Evolutionary conservation across 441 rosid genomes (phyloP).

Genomic region (Arabidopsis lyrata): DNA sequence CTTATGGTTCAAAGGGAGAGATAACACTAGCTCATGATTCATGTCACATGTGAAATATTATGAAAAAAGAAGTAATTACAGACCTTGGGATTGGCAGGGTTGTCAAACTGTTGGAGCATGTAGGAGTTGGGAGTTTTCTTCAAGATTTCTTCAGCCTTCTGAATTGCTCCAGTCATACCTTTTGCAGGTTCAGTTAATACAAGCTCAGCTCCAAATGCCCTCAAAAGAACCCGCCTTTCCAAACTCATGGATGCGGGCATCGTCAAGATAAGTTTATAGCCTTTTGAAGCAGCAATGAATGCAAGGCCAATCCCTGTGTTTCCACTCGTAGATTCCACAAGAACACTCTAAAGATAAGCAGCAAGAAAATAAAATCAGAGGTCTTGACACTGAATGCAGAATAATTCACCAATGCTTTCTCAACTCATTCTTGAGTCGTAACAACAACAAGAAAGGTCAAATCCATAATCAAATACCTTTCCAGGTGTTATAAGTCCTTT

Average conservation of each 20-base stretch:
- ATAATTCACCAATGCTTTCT: background rate
- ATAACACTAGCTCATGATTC: constrained; percentile 11
- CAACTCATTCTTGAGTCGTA: background rate
- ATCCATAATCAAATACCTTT: constrained; percentile 60
- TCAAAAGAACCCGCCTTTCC: constrained; percentile 91
- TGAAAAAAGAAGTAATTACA: constrained; percentile 24
- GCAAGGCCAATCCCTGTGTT: constrained; percentile 99
- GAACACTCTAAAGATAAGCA: constrained; percentile 61
- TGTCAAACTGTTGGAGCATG: constrained; percentile 96
- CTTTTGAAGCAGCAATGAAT: constrained; percentile 92
- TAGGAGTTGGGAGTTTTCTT: constrained; percentile 75
- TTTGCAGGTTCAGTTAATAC: constrained; percentile 89
- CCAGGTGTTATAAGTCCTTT: constrained; percentile 89
- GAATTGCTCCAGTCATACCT: constrained; percentile 95
- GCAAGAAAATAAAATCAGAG: background rate
- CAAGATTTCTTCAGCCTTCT: constrained; percentile 93
- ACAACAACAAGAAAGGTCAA: background rate
- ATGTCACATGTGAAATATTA: background rate
- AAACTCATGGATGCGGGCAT: constrained; percentile 99
- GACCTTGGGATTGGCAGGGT: constrained; percentile 99
- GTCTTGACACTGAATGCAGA: background rate
- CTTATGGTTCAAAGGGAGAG: background rate
- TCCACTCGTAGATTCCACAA: constrained; percentile 98
- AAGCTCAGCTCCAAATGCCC: constrained; percentile 97
- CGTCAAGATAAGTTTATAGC: constrained; percentile 84